Percentiles rank a stretch among this genome's conserved stretches.
These are phyloP conservation scores for Tuber calosporum DNA, from an alignment of 495 filamentous ascomycete genomes.

Conservation along the genomic window DNA sequence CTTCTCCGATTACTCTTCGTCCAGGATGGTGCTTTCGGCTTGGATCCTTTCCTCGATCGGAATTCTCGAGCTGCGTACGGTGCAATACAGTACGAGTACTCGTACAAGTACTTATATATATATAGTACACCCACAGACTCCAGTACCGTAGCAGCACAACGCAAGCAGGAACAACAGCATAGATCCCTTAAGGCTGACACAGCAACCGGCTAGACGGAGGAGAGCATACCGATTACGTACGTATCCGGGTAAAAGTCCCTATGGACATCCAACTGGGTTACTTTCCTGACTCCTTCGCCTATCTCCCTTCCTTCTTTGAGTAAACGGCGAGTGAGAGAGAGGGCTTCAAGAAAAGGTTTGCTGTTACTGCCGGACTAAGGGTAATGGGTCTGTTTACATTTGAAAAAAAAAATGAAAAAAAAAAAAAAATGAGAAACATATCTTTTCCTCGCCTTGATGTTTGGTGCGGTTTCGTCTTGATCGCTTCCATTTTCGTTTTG, in stretches of 20 bases:
- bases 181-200: constrained; percentile 5
- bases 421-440: no score
- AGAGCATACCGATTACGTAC: background rate
- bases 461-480: constrained; percentile 30
- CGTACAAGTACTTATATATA: no score
- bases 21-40: background rate
- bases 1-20: background rate
- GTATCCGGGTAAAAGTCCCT: constrained; percentile 3
- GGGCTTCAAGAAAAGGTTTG: constrained; percentile 13
- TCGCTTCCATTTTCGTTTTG: constrained; percentile 20
- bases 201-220: background rate
- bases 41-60: background rate
- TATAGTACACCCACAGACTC: background rate
- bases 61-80: background rate
- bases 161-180: background rate
- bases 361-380: constrained; percentile 5
- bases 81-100: no score
- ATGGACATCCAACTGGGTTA: background rate
- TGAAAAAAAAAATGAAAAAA: background rate
- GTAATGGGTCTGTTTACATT: background rate
- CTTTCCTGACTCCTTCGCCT: background rate
- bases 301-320: background rate
- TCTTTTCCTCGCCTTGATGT: constrained; percentile 25
- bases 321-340: constrained; percentile 12
- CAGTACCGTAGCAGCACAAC: background rate